Base-by-base conservation (phyloP, 306 rosid species). In the Rosa persica region DNA sequence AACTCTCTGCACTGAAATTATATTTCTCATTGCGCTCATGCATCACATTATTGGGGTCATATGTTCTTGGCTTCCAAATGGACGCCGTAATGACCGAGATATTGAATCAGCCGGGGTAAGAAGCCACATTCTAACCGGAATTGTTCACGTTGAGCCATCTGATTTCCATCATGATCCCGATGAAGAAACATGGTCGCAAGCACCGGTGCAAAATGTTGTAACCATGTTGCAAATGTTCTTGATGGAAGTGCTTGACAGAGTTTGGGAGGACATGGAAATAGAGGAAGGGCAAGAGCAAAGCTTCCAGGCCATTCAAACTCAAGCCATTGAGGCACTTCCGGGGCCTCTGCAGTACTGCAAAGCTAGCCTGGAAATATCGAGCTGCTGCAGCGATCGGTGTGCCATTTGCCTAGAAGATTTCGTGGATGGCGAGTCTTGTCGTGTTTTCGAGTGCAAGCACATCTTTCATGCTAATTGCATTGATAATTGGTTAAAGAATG, bases 331-430 rank as follows among this genome's bases (percentile, higher is more conserved):
- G 57, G 55, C 52, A 5, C 70, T 75, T 38, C 78, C 57, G 0
- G 69, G 40, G 2, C 78, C 78, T 42, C 36, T 75, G 20, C 36
- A 3, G 20, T 75, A 42, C 44, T 2, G 55, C 43, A 60, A 43
- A 11, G 78, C 27, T 2, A 43, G 78, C 2, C 30, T n/a, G 11
- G 58, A 60, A 46, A 43, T 12, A 44, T 15, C 42, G 0, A 58
- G 34, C n/a, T 60, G 78, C 27, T 60, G 27, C 44, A 25, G 44
- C 16, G 70, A 75, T 19, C 70, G 58, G 58, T 75, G 78, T 27
- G 47, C 70, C 57, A 75, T 75, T 60, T 75, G 78, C 78, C 46
- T 75, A 25, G 78, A 75, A 34, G 78, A 75, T 60, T 60, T 42
- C 1, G 4, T 5, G 20, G 70, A 75, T 8, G 70, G 78, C 43